phyloP scores from a whole-genome alignment of 176 grass and related monocot species.

The Secale cereale region DNA sequence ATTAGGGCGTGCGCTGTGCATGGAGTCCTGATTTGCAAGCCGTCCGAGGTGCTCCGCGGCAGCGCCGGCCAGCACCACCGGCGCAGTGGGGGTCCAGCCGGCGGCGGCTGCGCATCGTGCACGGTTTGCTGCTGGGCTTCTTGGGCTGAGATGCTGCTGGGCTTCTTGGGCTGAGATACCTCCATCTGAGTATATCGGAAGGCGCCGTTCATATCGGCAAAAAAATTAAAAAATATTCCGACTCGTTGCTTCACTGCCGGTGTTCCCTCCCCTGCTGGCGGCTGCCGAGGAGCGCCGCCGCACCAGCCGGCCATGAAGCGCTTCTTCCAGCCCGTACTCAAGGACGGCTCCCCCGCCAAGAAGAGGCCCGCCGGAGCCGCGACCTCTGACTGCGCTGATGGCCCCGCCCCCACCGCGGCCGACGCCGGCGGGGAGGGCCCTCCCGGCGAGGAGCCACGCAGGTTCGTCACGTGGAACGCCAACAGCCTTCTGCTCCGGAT shows the following conservation, averaged over 20 bases:
- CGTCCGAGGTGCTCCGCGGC: neutral
- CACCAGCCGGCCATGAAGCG: conserved; percentile 62
- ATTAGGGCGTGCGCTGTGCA: neutral
- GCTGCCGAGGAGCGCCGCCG: neutral
- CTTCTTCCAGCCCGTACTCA: conserved; percentile 88
- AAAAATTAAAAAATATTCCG: too few species aligned
- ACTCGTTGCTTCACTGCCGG: neutral
- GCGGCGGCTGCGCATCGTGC: too few species aligned
- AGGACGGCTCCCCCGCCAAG: conserved; percentile 73
- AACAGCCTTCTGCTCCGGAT: conserved; percentile 92
- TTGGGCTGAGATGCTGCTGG: neutral
- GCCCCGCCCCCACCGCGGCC: neutral
- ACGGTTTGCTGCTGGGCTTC: neutral
- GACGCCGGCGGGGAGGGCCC: conserved; percentile 12
- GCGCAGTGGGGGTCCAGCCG: too few species aligned
- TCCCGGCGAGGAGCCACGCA: conserved; percentile 47
- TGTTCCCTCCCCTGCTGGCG: neutral
- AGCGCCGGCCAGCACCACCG: neutral
- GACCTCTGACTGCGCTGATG: conserved; percentile 14
- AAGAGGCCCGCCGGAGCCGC: conserved; percentile 36
- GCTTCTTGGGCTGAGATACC: neutral
- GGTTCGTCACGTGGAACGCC: conserved; percentile 88
- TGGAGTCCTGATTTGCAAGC: neutral
- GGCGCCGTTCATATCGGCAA: too few species aligned
- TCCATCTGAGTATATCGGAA: too few species aligned